Base-by-base conservation (phyloP, 2,329 filamentous ascomycete species). In the Aureobasidium uvarum region DNA sequence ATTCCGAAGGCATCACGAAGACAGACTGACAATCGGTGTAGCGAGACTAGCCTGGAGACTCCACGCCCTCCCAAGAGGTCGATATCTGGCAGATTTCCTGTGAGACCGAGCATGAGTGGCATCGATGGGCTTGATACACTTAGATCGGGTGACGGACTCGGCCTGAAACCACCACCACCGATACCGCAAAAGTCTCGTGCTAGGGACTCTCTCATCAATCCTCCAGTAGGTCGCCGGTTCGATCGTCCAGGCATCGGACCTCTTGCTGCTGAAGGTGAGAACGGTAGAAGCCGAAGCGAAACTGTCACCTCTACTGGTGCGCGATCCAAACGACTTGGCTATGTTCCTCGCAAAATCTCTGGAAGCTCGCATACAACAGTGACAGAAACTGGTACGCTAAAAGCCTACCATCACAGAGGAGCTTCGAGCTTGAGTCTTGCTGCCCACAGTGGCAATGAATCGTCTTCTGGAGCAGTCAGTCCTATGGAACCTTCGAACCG, bases 131-230 rank as follows among this genome's bases (percentile, higher is more conserved):
- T 84, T 41, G 86, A 89, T 69, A 79, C 86, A 50, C 59, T 62
- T 5, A 66, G 62, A 33, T 54, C 66, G 18, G 66, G 58, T 3
- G 86, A 86, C 68, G 94, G 90, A 4, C 90, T 90, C 16, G 86
- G 83, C 43, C 77, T 85, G 18, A 68, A 70, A n/a, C 66, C 66
- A 39, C 83, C 89, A 33, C 91, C 93, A 2, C 90, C 90, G 0
- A 90, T 96, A 67, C 92, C 92, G 0, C 85, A 85, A 5, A 85
- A 89, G 67, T 95, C 92, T 3, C 92, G 96, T 33, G 91, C 91
- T 70, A 87, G 93, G 36, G 87, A 70, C 18, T 60, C 69, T 13
- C 69, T 73, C 3, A 69, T 70, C 1, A 72, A 69, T 33, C 63
- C 67, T 62, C 64, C 67, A 41, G 59, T 66, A 41, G 41, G 84